A percentile compares a stretch with the other conserved stretches of the same genome.
These are phyloP conservation scores for Neonectria faginata DNA, from an alignment of 2,329 filamentous ascomycete species.

Conservation along the genomic window DNA sequence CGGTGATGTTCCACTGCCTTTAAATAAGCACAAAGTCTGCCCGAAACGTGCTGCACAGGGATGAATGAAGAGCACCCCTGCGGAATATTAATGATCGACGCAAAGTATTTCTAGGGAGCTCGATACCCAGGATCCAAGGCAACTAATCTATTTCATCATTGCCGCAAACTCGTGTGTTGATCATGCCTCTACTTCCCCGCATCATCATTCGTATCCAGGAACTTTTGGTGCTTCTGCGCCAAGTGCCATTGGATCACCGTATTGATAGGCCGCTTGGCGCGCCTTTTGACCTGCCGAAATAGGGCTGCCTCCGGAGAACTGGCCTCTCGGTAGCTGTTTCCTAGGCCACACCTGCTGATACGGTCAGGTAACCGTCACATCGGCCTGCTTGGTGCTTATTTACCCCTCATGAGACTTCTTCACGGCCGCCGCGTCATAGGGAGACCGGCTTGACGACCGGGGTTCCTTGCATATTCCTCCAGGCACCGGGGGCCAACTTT, in stretches of 20 bases:
- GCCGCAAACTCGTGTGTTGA: too few species aligned
- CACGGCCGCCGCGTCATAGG: background rate
- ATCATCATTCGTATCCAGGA: background rate
- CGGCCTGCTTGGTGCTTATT: background rate
- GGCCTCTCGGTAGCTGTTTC: too few species aligned
- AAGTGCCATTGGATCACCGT: background rate
- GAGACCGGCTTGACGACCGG: background rate
- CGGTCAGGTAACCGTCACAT: background rate
- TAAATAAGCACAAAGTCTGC: too few species aligned
- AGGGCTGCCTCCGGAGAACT: background rate
- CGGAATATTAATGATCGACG: too few species aligned
- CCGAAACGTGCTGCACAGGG: too few species aligned
- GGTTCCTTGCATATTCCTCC: constrained; percentile 20
- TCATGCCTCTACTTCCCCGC: too few species aligned
- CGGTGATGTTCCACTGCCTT: too few species aligned
- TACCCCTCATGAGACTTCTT: constrained; percentile 13
- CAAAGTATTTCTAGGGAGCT: too few species aligned
- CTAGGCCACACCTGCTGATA: background rate
- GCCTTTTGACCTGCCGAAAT: constrained; percentile 14
- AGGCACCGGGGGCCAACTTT: constrained; percentile 7
- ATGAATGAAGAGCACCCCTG: too few species aligned
- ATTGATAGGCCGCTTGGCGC: constrained; percentile 4
- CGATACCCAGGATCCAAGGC: too few species aligned
- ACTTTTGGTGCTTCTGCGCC: background rate
- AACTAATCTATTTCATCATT: too few species aligned